A percentile compares a stretch with the other conserved stretches of the same genome.
Conservation (phyloP, 768 basidiomycete species). For the Lentinula detonsa region DNA sequence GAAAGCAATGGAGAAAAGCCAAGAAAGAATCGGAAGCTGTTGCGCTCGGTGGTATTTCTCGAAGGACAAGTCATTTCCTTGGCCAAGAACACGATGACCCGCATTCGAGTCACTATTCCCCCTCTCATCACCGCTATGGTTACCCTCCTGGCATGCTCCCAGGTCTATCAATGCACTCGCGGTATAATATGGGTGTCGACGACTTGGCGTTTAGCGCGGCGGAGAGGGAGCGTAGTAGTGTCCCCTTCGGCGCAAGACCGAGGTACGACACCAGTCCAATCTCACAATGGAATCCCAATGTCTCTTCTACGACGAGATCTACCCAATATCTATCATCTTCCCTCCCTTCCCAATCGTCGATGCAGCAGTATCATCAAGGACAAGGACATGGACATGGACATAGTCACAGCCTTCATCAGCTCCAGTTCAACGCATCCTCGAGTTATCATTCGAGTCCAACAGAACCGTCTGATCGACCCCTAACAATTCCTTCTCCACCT, state of each 20-base stretch:
- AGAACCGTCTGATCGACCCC: slow-evolving; percentile 4
- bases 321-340: slow-evolving; percentile 10
- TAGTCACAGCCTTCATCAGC: slow-evolving; percentile 21
- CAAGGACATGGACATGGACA: slow-evolving; percentile 22
- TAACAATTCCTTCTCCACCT: slow-evolving; percentile 7
- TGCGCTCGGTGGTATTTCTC: slow-evolving; percentile 3
- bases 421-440: slow-evolving; percentile 5
- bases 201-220: slow-evolving; percentile 22
- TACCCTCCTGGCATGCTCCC: slow-evolving; percentile 13
- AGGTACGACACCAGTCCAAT: slow-evolving; percentile 27
- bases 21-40: slow-evolving; percentile 64
- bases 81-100: slow-evolving; percentile 1
- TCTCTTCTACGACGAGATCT: slow-evolving; percentile 19
- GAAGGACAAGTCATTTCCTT: background rate
- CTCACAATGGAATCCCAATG: slow-evolving; percentile 25
- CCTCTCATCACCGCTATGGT: slow-evolving; percentile 4
- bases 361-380: slow-evolving; percentile 15
- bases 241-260: slow-evolving; percentile 20
- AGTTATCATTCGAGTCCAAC: slow-evolving; percentile 2
- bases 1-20: slow-evolving; percentile 92
- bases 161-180: slow-evolving; percentile 19
- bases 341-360: background rate
- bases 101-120: background rate
- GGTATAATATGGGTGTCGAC: slow-evolving; percentile 21
- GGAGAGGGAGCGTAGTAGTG: slow-evolving; percentile 17